A percentile compares a stretch with the other conserved stretches of the same genome.
Evolutionary conservation across 768 basidiomycete genomes (phyloP).

Genomic region (Chlorophyllum brunneum): DNA sequence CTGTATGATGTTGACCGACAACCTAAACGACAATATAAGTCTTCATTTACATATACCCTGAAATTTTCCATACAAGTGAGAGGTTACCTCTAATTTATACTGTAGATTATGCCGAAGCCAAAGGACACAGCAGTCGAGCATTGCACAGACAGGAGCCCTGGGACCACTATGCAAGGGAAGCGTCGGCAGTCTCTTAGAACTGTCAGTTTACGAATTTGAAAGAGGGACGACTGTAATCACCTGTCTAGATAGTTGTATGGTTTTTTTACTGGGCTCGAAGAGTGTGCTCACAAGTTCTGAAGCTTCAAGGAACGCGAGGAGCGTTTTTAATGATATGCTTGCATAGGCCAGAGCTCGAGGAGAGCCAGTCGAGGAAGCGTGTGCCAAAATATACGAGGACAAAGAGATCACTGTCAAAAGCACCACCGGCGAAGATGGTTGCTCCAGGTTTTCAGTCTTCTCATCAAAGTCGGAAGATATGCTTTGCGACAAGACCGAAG

Average conservation of each 20-base stretch:
- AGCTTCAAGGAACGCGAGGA: constrained; percentile 51
- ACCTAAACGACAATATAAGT: constrained; percentile 28
- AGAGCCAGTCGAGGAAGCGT: constrained; percentile 59
- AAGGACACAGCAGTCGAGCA: constrained; percentile 66
- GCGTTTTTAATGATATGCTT: constrained; percentile 47
- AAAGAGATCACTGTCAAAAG: constrained; percentile 49
- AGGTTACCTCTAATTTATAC: constrained; percentile 51
- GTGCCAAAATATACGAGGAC: constrained; percentile 63
- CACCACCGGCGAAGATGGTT: constrained; percentile 25
- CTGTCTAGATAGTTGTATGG: constrained; percentile 61
- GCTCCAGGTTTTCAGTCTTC: constrained; percentile 1
- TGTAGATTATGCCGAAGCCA: constrained; percentile 73
- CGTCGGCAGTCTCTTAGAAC: constrained; percentile 41
- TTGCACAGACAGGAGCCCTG: constrained; percentile 45
- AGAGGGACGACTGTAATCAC: constrained; percentile 27
- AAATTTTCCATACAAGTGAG: constrained; percentile 45
- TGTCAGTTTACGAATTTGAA: not conserved
- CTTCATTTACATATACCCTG: not conserved
- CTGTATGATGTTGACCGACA: constrained; percentile 52
- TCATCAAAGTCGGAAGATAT: constrained; percentile 26
- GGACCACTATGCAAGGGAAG: constrained; percentile 32
- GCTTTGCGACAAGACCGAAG: constrained; percentile 39
- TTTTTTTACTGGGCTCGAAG: constrained; percentile 34
- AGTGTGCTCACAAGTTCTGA: constrained; percentile 42
- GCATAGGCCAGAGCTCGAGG: constrained; percentile 61